Evolutionary conservation across 768 basidiomycete genomes (phyloP), one percentile per base, ranked within the genome.

Genomic region (Suillus subluteus): DNA sequence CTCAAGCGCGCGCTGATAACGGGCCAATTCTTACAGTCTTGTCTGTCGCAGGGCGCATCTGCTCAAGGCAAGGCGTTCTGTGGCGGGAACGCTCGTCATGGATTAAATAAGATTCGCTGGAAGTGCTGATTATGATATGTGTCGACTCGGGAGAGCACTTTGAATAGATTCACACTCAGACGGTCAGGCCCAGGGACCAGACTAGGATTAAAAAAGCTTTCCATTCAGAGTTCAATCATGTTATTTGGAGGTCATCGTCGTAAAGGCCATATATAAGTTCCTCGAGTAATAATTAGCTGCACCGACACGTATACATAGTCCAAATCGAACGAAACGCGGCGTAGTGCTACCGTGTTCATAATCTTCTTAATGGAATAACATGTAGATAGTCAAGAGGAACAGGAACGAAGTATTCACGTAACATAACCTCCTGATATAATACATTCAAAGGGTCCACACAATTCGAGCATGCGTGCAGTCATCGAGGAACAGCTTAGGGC

Each of bases 121-220:
- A 58, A 58, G 38, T 58, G 15, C 38, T 23, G 26, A 26, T 26
- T 26, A 26, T 59, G 58, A 59, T 30, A 12, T 38, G 37, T 26
- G 23, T 59, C 38, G 38, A 40, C 30, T 32, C 30, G 18, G 30
- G 23, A n/a, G 35, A n/a, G 55, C 15, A 26, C 13, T n/a, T 38
- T 26, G 58, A 58, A 59, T 30, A 30, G 58, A 59, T 59, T 59
- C 58, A 61, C 41, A 32, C 41, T 61, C 59, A 61, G 59, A 61
- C 41, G 4, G 16, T 59, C 58, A 59, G 38, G 58, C 16, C 35
- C 32, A 56, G 58, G 58, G 55, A 37, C 32, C 18, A 40, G 35
- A 43, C 18, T 18, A 41, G 8, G 2, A 59, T 59, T 16, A 26
- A 58, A 58, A 58, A 54, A 9, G 4, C 56, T n/a, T 58, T 21